Percentiles rank a stretch among this genome's conserved stretches.
phyloP scores from a whole-genome alignment of 2,329 filamentous ascomycete genomes.

The Ophiocordyceps sinensis region DNA sequence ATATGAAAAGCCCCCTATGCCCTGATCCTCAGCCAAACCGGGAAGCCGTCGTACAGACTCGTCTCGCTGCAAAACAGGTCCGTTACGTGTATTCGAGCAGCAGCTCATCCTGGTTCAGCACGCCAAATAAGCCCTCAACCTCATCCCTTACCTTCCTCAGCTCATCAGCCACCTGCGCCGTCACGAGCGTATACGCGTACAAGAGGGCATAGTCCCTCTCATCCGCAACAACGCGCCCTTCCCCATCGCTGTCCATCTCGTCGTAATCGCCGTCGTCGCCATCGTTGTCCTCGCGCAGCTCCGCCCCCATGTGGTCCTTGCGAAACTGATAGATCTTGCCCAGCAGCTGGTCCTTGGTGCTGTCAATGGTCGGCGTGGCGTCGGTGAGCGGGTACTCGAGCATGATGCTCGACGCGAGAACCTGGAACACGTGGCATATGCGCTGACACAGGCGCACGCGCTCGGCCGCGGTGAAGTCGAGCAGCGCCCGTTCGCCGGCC shows the following conservation, averaged over 20 bases:
- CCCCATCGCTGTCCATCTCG: background rate
- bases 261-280: constrained; percentile 4
- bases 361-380: constrained; percentile 68
- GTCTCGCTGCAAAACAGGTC: too few relatives aligned
- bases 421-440: constrained; percentile 76
- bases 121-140: constrained; percentile 48
- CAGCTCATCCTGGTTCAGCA: constrained; percentile 44
- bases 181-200: constrained; percentile 74
- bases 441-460: constrained; percentile 69
- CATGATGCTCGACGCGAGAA: constrained; percentile 86
- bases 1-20: too few relatives aligned
- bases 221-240: constrained; percentile 29
- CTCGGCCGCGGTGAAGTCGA: constrained; percentile 68
- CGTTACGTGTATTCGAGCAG: constrained; percentile 31
- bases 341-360: constrained; percentile 67
- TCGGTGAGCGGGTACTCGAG: constrained; percentile 88
- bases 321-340: constrained; percentile 82
- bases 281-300: constrained; percentile 5
- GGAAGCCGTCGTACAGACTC: too few relatives aligned
- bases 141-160: constrained; percentile 44
- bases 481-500: constrained; percentile 65
- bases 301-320: constrained; percentile 41
- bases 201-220: constrained; percentile 80
- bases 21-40: too few relatives aligned
- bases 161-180: constrained; percentile 51